phyloP scores from a whole-genome alignment of 1,139 yeast species.

The Arxiozyma bovina region DNA sequence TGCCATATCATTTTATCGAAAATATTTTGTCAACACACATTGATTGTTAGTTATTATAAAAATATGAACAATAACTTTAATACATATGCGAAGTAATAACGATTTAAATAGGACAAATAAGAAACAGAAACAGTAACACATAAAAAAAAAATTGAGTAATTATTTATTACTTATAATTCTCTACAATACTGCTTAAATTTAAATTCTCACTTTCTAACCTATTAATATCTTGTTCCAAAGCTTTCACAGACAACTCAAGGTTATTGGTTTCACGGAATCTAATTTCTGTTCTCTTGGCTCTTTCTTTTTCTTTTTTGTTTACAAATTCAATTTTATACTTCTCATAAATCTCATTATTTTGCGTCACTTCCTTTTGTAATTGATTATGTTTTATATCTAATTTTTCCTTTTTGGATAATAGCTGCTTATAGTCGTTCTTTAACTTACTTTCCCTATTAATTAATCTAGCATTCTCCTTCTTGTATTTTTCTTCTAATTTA shows the following conservation, averaged over 20 bases:
- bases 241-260: slow-evolving; percentile 26
- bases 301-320: slow-evolving; percentile 25
- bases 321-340: slow-evolving; percentile 22
- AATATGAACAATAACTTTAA: too few species aligned
- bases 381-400: slow-evolving; percentile 29
- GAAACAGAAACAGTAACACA: not conserved
- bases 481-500: slow-evolving; percentile 31
- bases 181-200: slow-evolving; percentile 9
- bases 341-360: slow-evolving; percentile 27
- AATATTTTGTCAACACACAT: too few species aligned
- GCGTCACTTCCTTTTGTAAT: slow-evolving; percentile 30
- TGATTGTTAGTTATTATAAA: too few species aligned
- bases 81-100: too few species aligned
- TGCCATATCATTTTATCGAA: too few species aligned
- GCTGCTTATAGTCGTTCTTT: slow-evolving; percentile 31
- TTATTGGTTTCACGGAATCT: slow-evolving; percentile 24
- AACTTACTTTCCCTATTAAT: slow-evolving; percentile 16
- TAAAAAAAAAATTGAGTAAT: not conserved
- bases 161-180: not conserved
- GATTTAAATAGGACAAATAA: not conserved
- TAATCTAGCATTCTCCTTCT: slow-evolving; percentile 19
- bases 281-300: slow-evolving; percentile 25
- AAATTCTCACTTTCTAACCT: slow-evolving; percentile 27
- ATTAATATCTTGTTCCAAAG: slow-evolving; percentile 29
- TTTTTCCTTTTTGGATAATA: slow-evolving; percentile 34